Base-by-base conservation (phyloP, 148 eudicot species). In the Rhododendron williamsianum region DNA sequence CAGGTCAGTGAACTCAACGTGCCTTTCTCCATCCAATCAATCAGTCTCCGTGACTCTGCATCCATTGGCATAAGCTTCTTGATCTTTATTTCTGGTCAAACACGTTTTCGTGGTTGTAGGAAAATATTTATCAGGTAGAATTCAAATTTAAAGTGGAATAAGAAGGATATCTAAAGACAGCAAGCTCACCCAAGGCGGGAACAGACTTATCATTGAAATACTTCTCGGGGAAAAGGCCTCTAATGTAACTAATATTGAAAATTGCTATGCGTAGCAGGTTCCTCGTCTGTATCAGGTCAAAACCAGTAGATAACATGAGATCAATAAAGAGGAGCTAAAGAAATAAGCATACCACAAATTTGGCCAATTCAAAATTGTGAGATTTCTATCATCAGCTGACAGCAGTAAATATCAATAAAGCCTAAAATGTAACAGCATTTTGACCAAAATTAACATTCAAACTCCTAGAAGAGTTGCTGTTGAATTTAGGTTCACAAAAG, bases 21-120 rank as follows among this genome's bases (percentile, higher is more conserved):
- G 86, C 99, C 98, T 95, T 97, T 95, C 92, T 95, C 98, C 98
- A 97, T 97, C 99, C 99, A 96, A 74, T 97, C 99, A 85, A 97
- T 91, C 79, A 97, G 92, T 86, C 99, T 91, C 51, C 99, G 92
- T 12, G 98, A 95, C 90, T 97, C 98, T 46, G 90, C 92, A 88
- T 97, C 98, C 89, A 94, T 49, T 27, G 99, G 98, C 98, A 95
- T 91, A 82, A 97, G 94, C 92, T 97, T 97, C 93, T 97, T 97
- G 81, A 97, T 95, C 92, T 97, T 95, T 94, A 97, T 97, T 87
- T 95, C 98, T 97, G 92, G 67, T 69, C 30, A 85, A 82, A 46
- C 36, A 69, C 4, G 67, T 45, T 27, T 51, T n/a, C 67, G 67
- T 23, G 43, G 65, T 43, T 10, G 46, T 21, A 69, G 30, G 78